Percentiles rank a stretch among this genome's conserved stretches.
These are phyloP conservation scores for Crotalaria pallida DNA, from an alignment of 306 rosid species.

Conservation along the genomic window DNA sequence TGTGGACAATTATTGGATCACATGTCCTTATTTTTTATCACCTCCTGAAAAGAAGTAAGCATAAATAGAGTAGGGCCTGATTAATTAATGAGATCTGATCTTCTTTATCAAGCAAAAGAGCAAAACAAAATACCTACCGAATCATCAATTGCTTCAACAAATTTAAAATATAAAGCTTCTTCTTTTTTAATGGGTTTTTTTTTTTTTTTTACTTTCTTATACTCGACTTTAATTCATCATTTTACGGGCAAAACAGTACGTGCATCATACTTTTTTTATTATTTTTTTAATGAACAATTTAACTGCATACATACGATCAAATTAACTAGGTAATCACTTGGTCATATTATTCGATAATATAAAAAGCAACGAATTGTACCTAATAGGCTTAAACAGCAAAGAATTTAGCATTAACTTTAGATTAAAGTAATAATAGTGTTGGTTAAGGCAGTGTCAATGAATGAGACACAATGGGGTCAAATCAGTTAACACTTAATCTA, in stretches of 20 bases:
- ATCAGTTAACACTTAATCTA: constrained; percentile 44
- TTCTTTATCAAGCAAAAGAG: constrained; percentile 17
- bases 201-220: constrained; percentile 17
- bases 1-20: constrained; percentile 27
- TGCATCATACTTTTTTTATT: not conserved
- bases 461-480: constrained; percentile 52
- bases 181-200: not conserved
- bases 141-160: constrained; percentile 1
- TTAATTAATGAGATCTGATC: constrained; percentile 31
- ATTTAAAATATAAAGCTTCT: not conserved
- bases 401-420: constrained; percentile 22
- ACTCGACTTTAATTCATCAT: constrained; percentile 2
- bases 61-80: not conserved
- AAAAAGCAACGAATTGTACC: constrained; percentile 19
- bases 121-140: constrained; percentile 19
- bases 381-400: too few species aligned
- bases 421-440: constrained; percentile 21
- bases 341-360: constrained; percentile 18
- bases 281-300: not conserved
- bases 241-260: not conserved
- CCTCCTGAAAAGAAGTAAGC: constrained; percentile 4
- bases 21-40: constrained; percentile 15
- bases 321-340: constrained; percentile 13
- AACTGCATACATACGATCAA: not conserved
- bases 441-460: constrained; percentile 34